These are phyloP conservation scores for Globisporangium alternatum DNA, from an alignment of 352 stramenopile species.

Conservation along the genomic window DNA sequence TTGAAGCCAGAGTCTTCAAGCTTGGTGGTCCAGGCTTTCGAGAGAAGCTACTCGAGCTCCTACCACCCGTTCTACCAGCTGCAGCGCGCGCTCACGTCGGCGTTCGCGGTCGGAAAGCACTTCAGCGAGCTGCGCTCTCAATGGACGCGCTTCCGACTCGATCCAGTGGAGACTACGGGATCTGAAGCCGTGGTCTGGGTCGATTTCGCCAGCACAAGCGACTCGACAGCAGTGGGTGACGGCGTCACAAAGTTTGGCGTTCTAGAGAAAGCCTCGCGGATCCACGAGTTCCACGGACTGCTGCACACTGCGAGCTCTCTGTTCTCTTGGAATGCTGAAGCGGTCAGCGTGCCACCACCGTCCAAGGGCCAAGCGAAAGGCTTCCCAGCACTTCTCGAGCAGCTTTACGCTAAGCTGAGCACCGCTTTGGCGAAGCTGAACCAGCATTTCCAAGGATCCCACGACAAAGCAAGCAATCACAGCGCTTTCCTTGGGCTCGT, in stretches of 20 bases:
- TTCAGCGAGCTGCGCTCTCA: constrained; percentile 26
- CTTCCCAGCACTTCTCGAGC: constrained; percentile 10
- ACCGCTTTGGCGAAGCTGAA: background rate
- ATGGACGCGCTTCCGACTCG: constrained; percentile 24
- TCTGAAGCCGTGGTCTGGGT: constrained; percentile 19
- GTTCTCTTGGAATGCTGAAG: background rate
- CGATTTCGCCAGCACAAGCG: constrained; percentile 15
- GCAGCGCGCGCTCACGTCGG: constrained; percentile 19
- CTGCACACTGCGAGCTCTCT: background rate
- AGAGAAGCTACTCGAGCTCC: constrained; percentile 25
- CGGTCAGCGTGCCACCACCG: background rate
- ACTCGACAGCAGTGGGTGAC: background rate
- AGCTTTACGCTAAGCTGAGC: constrained; percentile 2
- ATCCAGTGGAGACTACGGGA: constrained; percentile 5
- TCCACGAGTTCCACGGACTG: constrained; percentile 22
- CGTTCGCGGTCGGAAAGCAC: constrained; percentile 7
- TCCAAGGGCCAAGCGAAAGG: background rate
- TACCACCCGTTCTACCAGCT: constrained; percentile 66
- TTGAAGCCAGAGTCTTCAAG: background rate
- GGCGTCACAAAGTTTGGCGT: constrained; percentile 11
- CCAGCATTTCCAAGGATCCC: constrained; percentile 1
- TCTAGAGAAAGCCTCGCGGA: constrained; percentile 25
- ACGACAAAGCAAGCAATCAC: background rate
- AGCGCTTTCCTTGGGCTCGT: constrained; percentile 8
- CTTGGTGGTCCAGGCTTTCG: constrained; percentile 13